Conservation (phyloP, 2,329 filamentous ascomycete species). For the Xylogone sp. region DNA sequence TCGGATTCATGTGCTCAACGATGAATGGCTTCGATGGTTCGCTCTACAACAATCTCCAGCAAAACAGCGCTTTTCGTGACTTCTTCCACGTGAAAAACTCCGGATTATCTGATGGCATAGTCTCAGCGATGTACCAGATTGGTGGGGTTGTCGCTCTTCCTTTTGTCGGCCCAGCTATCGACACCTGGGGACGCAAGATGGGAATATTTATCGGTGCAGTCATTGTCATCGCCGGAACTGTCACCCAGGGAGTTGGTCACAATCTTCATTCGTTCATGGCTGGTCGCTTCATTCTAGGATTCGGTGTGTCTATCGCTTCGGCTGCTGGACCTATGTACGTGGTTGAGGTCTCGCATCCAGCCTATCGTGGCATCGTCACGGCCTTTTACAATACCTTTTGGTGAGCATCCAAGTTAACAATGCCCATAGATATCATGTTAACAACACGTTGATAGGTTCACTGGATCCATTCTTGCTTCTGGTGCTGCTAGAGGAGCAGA, state of each 20-base stretch:
- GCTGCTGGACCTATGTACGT: conserved; percentile 43
- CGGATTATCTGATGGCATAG: conserved; percentile 45
- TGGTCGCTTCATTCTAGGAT: conserved; percentile 57
- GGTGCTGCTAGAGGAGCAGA: conserved; percentile 48
- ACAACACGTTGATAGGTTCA: conserved; percentile 33
- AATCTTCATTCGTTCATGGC: conserved; percentile 38
- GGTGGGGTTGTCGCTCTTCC: conserved; percentile 44
- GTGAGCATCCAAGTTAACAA: conserved; percentile 5
- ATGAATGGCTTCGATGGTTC: conserved; percentile 52
- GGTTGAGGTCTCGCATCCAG: conserved; percentile 40
- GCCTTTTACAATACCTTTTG: conserved; percentile 26
- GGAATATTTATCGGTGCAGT: conserved; percentile 44
- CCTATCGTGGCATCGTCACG: conserved; percentile 37
- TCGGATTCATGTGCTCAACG: conserved; percentile 46
- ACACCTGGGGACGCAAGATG: conserved; percentile 42
- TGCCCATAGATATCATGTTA: not conserved
- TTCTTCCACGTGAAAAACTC: conserved; percentile 37
- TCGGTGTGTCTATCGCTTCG: conserved; percentile 43
- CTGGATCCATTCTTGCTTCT: conserved; percentile 49
- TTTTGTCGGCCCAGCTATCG: conserved; percentile 42
- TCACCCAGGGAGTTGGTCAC: conserved; percentile 36
- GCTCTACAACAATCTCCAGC: conserved; percentile 44
- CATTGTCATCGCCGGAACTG: conserved; percentile 41
- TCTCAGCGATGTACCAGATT: conserved; percentile 50
- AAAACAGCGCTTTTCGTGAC: conserved; percentile 36